Evolutionary conservation across 2,329 filamentous ascomycete genomes (phyloP), one percentile per base, ranked within the genome.

Genomic region (Blastomyces gilchristii): DNA sequence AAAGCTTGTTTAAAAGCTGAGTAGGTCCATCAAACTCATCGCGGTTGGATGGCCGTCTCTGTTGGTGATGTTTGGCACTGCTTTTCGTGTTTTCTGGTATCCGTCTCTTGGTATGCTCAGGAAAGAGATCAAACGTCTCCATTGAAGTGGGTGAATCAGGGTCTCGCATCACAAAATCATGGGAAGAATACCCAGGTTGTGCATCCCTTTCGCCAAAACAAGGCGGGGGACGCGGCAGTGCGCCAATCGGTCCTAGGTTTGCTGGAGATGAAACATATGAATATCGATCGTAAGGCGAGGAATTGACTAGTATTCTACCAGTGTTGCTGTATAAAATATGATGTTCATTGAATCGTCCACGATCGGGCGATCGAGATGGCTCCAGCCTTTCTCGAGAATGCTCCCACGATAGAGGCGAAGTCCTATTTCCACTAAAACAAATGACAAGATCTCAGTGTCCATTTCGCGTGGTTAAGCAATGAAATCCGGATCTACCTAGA

Each of bases 21-120:
- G 91, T 88, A 9, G 90, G 90, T 2, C 90, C 90, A 76, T 94
- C 90, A 76, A 95, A 95, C 76, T 94, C 90, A 79, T 95, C 90
- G 65, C 90, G 83, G 77, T 92, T 92, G 52, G 88, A 90, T 34
- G 89, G 85, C 39, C 88, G 83, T 54, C 66, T 82, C 71, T 89
- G 87, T 50, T 77, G 74, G 63, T 74, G 70, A 64, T 76, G 75
- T 65, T 74, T 74, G 43, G 70, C 64, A 49, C 66, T 68, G 66
- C 68, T 69, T 64, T 71, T 73, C 63, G 68, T 62, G 53, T 69
- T 71, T 60, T 75, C 75, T 25, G 69, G 65, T 61, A 69, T 66
- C 62, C 72, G 71, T 56, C 72, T 71, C 63, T 68, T 72, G 65
- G 70, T 70, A 63, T 71, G 71, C 65, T 76, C 75, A 62, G 75